Evolutionary conservation across 495 filamentous ascomycete genomes (phyloP), one percentile per base, ranked within the genome.

Genomic region (Penicillium cinerascens): DNA sequence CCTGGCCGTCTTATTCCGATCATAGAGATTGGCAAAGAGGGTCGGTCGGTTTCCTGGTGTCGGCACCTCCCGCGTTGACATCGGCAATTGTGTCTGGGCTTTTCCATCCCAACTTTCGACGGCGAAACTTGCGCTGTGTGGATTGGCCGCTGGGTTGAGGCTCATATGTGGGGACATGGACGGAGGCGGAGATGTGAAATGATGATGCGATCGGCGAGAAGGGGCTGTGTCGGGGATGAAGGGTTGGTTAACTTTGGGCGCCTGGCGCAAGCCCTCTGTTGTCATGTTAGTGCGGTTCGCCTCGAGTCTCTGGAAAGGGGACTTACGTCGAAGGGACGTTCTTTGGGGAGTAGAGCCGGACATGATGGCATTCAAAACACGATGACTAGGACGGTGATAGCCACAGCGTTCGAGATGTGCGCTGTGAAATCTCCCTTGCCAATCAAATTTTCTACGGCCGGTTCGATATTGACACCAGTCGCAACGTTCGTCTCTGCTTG

Each of bases 231-330:
- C 71, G 2, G 74, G 74, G 44, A 74, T 69, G 45, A 77, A 75
- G n/a, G 72, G 72, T 50, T 77, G 72, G 46, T 77, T 73, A 25
- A 65, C 58, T 51, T 73, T 77, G 4, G 74, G 74, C 10, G 73
- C 72, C 58, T 75, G 71, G 54, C 74, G 74, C 54, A 77, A 49
- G 42, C 74, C 74, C 65, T 77, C 74, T 77, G 54, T 23, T 17
- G 41, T 23, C 9, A 7, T 44, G 52, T 65, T 42, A 72, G 57
- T 39, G 56, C 37, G 15, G n/a, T 9, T 21, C 33, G 13, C 3
- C 2, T 16, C 2, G 27, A 20, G 0, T 10, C 3, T n/a, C 11
- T 18, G 42, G 35, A 7, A 42, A 40, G 25, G 37, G 15, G 15
- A 11, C 63, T 49, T 64, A 66, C 63, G 63, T 47, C 63, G 60